Conservation (phyloP, 768 basidiomycete species). For the Antrodiella citrinella region DNA sequence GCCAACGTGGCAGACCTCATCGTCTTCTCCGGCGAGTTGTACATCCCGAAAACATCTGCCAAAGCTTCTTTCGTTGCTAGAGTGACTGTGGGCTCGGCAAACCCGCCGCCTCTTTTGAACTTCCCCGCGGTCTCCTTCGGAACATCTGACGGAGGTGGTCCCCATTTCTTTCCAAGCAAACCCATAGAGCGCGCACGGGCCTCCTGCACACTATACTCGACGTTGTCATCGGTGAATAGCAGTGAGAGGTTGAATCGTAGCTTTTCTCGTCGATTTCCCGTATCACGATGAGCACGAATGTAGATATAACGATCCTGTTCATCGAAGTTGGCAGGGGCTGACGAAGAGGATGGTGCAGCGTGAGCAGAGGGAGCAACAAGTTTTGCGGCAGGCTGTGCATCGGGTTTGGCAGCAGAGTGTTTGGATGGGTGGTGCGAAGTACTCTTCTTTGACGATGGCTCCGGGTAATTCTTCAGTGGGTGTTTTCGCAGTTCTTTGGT, state of each 20-base stretch:
- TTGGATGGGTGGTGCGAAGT: no score
- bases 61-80: conserved; percentile 96
- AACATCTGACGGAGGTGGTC: conserved; percentile 56
- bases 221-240: conserved; percentile 65
- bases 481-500: conserved; percentile 23
- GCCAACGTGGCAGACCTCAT: conserved; percentile 36
- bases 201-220: conserved; percentile 84
- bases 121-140: conserved; percentile 32
- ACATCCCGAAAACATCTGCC: conserved; percentile 92
- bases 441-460: neutral
- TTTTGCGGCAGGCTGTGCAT: conserved; percentile 23
- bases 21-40: conserved; percentile 83
- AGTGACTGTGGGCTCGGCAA: conserved; percentile 74
- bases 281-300: conserved; percentile 56
- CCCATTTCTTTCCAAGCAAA: conserved; percentile 80
- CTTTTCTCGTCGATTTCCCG: conserved; percentile 67
- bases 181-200: conserved; percentile 77
- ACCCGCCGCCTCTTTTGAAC: neutral
- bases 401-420: neutral
- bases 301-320: conserved; percentile 48
- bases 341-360: conserved; percentile 21
- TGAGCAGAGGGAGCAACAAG: conserved; percentile 26
- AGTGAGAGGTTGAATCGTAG: conserved; percentile 59
- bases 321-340: conserved; percentile 1
- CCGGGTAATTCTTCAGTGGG: conserved; percentile 29